Evolutionary conservation across 768 basidiomycete genomes (phyloP).

Genomic region (Termitomyces bulborhizus): DNA sequence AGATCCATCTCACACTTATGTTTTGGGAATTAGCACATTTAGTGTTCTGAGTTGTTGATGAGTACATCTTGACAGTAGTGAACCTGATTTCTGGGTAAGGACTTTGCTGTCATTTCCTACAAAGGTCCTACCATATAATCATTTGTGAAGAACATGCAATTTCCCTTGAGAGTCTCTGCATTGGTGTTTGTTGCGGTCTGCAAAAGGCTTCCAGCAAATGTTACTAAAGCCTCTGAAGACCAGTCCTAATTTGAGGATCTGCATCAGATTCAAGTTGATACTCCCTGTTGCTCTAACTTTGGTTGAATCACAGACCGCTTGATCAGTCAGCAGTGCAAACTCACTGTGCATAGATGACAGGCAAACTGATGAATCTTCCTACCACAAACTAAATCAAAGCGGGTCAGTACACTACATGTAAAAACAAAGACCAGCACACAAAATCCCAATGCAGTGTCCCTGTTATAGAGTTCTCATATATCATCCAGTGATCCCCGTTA

Average conservation of each 20-base stretch:
- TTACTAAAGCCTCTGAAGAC: slow-evolving; percentile 33
- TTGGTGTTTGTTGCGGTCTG: slow-evolving; percentile 37
- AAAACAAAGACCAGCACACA: slow-evolving; percentile 23
- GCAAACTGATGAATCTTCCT: slow-evolving; percentile 14
- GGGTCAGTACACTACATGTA: neutral
- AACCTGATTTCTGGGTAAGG: slow-evolving; percentile 34
- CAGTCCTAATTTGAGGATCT: slow-evolving; percentile 49
- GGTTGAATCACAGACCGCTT: slow-evolving; percentile 13
- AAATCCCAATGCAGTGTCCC: slow-evolving; percentile 65
- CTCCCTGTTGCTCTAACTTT: slow-evolving; percentile 42
- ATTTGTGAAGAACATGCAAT: slow-evolving; percentile 56
- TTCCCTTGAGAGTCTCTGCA: slow-evolving; percentile 44
- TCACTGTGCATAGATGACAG: slow-evolving; percentile 26
- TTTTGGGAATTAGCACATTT: slow-evolving; percentile 66
- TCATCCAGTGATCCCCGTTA: slow-evolving; percentile 65
- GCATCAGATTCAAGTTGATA: slow-evolving; percentile 50
- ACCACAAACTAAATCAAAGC: slow-evolving; percentile 19
- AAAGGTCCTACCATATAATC: slow-evolving; percentile 54
- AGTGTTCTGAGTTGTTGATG: slow-evolving; percentile 49
- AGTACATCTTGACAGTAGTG: slow-evolving; percentile 64
- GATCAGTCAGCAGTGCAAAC: neutral
- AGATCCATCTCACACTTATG: slow-evolving; percentile 22
- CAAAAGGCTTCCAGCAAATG: slow-evolving; percentile 34
- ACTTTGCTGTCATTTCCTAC: neutral
- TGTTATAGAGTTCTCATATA: slow-evolving; percentile 52